Conservation (phyloP, 345 rosid species). For the Eucalyptus sp. region DNA sequence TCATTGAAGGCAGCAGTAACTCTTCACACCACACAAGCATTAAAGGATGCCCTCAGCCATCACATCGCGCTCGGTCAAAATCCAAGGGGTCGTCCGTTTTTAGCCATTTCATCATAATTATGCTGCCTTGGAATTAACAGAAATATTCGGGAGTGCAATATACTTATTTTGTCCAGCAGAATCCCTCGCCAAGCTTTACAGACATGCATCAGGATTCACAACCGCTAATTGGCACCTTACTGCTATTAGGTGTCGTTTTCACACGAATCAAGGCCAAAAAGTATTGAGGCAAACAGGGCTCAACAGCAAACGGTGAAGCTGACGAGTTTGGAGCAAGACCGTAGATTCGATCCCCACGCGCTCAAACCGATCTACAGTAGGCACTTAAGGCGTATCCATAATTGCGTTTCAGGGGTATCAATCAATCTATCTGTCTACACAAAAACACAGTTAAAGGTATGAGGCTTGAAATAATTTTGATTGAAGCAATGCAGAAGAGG, state of each 20-base stretch:
- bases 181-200: not conserved
- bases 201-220: not conserved
- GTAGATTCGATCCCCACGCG: not conserved
- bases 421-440: not conserved
- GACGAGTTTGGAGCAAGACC: not conserved
- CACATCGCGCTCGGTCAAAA: not conserved
- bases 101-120: not conserved
- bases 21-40: not conserved
- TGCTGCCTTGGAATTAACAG: not conserved
- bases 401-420: not conserved
- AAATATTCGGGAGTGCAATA: not conserved
- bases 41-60: not conserved
- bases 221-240: not conserved
- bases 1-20: not conserved
- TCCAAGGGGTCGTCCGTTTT: not conserved
- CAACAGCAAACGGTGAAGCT: not conserved
- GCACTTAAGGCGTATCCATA: not conserved
- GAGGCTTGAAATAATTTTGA: not conserved
- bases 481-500: not conserved
- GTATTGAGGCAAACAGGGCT: fast-evolving
- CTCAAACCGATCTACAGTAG: not conserved
- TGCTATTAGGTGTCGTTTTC: not conserved
- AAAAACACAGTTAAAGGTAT: not conserved
- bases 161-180: not conserved
- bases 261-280: not conserved